These are phyloP conservation scores for Parachlorella kessleri DNA, from an alignment of 139 green algal genomes.

Conservation along the genomic window DNA sequence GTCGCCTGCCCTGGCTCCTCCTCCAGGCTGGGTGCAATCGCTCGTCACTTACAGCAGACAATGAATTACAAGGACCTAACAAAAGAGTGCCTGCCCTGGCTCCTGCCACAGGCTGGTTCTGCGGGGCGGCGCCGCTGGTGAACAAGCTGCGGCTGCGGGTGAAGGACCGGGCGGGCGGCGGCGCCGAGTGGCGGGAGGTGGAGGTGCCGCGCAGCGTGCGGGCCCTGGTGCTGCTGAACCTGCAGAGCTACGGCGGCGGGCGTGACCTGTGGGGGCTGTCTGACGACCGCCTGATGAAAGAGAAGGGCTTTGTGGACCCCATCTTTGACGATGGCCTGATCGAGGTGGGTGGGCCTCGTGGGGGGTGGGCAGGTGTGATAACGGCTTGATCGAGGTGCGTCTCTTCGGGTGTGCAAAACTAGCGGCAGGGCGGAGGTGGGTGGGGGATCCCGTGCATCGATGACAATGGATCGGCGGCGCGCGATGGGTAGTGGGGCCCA, in stretches of 20 bases:
- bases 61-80: too few relatives aligned
- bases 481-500: neutral
- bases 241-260: constrained; percentile 77
- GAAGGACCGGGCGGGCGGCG: neutral
- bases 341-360: constrained; percentile 48
- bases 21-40: too few relatives aligned
- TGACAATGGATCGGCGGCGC: too few relatives aligned
- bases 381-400: too few relatives aligned
- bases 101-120: constrained; percentile 83
- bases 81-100: too few relatives aligned
- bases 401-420: too few relatives aligned
- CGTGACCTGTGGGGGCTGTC: constrained; percentile 80
- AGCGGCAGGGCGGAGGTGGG: too few relatives aligned
- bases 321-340: constrained; percentile 75
- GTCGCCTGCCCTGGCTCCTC: too few relatives aligned
- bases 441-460: too few relatives aligned
- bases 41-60: too few relatives aligned
- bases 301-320: constrained; percentile 35
- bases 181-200: constrained; percentile 54
- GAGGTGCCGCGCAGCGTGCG: constrained; percentile 56
- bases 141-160: constrained; percentile 47
- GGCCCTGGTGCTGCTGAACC: constrained; percentile 79
- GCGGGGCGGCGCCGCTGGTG: constrained; percentile 52
- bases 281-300: constrained; percentile 12
- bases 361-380: neutral